These are phyloP conservation scores for Boletus huronensis DNA, from an alignment of 768 basidiomycete genomes.

Conservation along the genomic window DNA sequence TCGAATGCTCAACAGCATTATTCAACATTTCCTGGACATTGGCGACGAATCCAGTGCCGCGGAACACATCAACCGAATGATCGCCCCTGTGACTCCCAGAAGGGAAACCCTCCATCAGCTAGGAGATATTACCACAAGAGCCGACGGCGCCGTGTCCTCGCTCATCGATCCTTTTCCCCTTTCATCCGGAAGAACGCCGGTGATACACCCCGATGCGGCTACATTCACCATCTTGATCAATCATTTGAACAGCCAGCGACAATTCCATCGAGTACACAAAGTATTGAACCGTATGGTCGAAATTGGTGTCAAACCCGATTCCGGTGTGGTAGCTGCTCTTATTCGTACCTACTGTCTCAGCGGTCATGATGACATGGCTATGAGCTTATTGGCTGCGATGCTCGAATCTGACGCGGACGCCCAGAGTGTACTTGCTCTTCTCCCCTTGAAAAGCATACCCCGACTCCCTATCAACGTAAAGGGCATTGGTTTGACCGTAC, in stretches of 20 bases:
- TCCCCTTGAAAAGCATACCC: slow-evolving; percentile 18
- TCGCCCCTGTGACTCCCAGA: slow-evolving; percentile 34
- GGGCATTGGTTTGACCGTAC: slow-evolving; percentile 35
- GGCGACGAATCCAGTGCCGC: slow-evolving; percentile 47
- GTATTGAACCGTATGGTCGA: slow-evolving; percentile 47
- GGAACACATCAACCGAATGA: slow-evolving; percentile 51
- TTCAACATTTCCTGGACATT: slow-evolving; percentile 56
- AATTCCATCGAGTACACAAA: slow-evolving; percentile 43
- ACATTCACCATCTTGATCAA: slow-evolving; percentile 67
- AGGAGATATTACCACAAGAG: slow-evolving; percentile 28
- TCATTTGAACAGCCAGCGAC: slow-evolving; percentile 42
- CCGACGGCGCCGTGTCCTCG: slow-evolving; percentile 27
- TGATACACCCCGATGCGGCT: slow-evolving; percentile 45
- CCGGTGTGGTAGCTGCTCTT: slow-evolving; percentile 48
- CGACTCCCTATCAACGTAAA: slow-evolving; percentile 28
- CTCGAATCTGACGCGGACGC: slow-evolving; percentile 35
- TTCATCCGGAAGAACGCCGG: slow-evolving; percentile 3
- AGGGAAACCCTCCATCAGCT: slow-evolving; percentile 17
- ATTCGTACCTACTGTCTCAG: slow-evolving; percentile 52
- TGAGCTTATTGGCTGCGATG: slow-evolving; percentile 47
- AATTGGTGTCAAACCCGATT: slow-evolving; percentile 43
- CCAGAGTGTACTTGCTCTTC: slow-evolving; percentile 15
- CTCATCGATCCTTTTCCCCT: not conserved
- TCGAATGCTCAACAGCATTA: slow-evolving; percentile 65
- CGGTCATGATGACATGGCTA: slow-evolving; percentile 47